Evolutionary conservation across 2,329 filamentous ascomycete species (phyloP).

Genomic region (Fusarium camptoceras): DNA sequence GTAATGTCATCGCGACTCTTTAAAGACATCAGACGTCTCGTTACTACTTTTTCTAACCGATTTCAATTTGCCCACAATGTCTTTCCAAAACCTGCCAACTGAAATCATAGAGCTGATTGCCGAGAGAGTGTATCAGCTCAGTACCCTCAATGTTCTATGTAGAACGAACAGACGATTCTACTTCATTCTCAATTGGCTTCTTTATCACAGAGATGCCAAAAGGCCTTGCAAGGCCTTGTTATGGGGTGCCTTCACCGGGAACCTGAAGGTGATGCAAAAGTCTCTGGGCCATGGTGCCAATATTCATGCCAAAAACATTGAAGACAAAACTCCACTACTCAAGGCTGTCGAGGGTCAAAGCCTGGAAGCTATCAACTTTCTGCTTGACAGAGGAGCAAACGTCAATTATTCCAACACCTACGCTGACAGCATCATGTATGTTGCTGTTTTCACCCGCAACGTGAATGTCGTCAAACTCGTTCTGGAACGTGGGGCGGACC

Average conservation of each 20-base stretch:
- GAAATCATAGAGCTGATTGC: slow-evolving; percentile 11
- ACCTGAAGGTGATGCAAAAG: neutral
- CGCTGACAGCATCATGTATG: slow-evolving; percentile 4
- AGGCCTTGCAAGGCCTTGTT: neutral
- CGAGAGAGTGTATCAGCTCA: neutral
- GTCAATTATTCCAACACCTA: neutral
- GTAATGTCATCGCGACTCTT: neutral
- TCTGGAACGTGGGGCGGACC: neutral
- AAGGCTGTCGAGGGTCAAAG: neutral
- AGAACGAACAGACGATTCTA: neutral
- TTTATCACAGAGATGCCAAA: neutral
- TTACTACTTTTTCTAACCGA: accelerated
- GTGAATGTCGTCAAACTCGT: neutral
- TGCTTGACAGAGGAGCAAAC: neutral
- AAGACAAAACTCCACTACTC: neutral
- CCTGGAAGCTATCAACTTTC: neutral
- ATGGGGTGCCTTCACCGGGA: neutral
- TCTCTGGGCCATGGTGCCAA: neutral
- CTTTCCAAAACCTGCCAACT: neutral
- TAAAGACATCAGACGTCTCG: neutral
- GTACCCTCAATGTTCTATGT: neutral
- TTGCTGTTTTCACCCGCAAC: neutral
- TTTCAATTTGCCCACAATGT: neutral
- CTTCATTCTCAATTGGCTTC: neutral
- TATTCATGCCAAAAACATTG: neutral